phyloP scores from a whole-genome alignment of 805 yeast species.

The Grigorovia transvaalensis region DNA sequence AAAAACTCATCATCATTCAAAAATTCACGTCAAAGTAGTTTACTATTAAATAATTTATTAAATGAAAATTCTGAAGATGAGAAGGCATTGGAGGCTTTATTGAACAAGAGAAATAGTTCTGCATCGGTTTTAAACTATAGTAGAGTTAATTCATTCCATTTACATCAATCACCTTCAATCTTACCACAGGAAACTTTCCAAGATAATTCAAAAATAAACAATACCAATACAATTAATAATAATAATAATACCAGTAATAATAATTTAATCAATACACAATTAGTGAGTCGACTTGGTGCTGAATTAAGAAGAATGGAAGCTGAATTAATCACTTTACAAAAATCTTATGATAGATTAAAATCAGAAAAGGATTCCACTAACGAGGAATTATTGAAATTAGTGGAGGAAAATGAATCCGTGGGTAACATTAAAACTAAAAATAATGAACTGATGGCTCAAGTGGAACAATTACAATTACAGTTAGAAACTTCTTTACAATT shows the following conservation, averaged over 20 bases:
- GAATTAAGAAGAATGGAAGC: constrained; percentile 72
- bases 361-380: constrained; percentile 57
- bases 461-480: constrained; percentile 32
- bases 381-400: constrained; percentile 49
- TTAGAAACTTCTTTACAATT: constrained; percentile 52
- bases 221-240: neutral
- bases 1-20: neutral
- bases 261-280: constrained; percentile 33
- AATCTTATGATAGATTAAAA: constrained; percentile 45
- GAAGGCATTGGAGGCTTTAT: constrained; percentile 10
- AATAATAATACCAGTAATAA: constrained; percentile 1
- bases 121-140: neutral
- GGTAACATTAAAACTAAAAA: constrained; percentile 27
- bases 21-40: neutral
- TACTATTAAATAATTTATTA: neutral
- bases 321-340: constrained; percentile 56
- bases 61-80: constrained; percentile 21
- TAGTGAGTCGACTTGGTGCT: constrained; percentile 64
- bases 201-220: too few relatives aligned
- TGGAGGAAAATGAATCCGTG: constrained; percentile 45
- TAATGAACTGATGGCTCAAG: constrained; percentile 22
- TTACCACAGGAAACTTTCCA: neutral
- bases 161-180: neutral
- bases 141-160: neutral
- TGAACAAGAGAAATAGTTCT: constrained; percentile 2